These are phyloP conservation scores for Gynandropsis gynandra DNA, from an alignment of 345 rosid genomes.

Conservation along the genomic window DNA sequence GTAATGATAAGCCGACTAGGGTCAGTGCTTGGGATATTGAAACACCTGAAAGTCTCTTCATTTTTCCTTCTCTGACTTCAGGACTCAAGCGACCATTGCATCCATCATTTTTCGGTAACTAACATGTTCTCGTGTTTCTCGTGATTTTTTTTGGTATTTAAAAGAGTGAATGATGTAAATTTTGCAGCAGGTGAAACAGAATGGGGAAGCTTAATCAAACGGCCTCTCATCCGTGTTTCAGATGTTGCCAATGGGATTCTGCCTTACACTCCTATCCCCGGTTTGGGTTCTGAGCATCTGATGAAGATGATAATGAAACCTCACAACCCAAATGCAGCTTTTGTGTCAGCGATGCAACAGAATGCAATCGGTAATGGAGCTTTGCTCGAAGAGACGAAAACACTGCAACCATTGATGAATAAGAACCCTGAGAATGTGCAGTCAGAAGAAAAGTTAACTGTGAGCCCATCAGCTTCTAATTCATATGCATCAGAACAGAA, in stretches of 20 bases:
- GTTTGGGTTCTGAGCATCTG: conserved; percentile 53
- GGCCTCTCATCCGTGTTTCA: conserved; percentile 54
- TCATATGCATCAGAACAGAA: conserved; percentile 37
- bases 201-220: conserved; percentile 83
- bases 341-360: conserved; percentile 28
- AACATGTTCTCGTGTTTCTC: background rate
- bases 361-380: conserved; percentile 29
- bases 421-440: conserved; percentile 39
- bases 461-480: conserved; percentile 33
- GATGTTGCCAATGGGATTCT: conserved; percentile 43
- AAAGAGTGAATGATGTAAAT: no score
- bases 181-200: conserved; percentile 59
- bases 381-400: conserved; percentile 36
- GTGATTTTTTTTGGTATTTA: background rate
- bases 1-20: conserved; percentile 78
- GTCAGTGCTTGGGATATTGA: conserved; percentile 98
- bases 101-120: conserved; percentile 60
- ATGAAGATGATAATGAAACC: conserved; percentile 75
- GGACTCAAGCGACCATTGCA: conserved; percentile 77
- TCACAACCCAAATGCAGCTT: conserved; percentile 26
- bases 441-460: conserved; percentile 25
- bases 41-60: conserved; percentile 97
- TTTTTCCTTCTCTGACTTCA: conserved; percentile 92
- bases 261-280: conserved; percentile 38
- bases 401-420: conserved; percentile 33